Base-by-base conservation (phyloP, 176 grass and related monocot genomes). In the Metroxylon sagu region DNA sequence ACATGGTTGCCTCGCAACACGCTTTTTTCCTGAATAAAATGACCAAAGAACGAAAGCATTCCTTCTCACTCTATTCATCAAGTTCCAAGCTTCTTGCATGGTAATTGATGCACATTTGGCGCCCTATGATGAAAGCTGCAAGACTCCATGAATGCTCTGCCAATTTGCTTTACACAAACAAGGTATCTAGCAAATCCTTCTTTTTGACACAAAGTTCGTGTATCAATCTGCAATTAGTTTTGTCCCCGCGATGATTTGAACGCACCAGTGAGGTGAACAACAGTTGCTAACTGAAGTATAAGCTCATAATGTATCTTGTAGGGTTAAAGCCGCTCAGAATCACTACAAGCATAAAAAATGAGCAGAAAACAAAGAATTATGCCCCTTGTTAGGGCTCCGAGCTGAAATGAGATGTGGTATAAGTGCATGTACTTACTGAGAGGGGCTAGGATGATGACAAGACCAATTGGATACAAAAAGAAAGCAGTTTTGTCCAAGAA, bases 401-500 rank as follows among this genome's bases (percentile, higher is more conserved):
- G 25, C 19, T 1, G 3, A 21, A 18, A 48, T 18, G 4, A 21
- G 6, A 61, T 61, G 2, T 4, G 28, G 6, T 18, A 62, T 31
- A 31, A 31, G 5, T 31, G 29, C 6, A 31, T 31, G 5, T 31
- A 48, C 60, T 62, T 62, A 62, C 60, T 48, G 5, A 62, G 31
- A 10, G 60, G 60, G 60, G 31, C 48, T 21, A 62, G 30, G 17
- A 62, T 62, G 31, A 62, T 62, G 7, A 49, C 60, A 1, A 62
- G 60, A 4, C 60, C 60, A 25, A 62, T 48, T 4, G 60, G 60
- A 48, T 62, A 61, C 29, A 21, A 25, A 67, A 39, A 54, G 51
- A 54, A 35, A 18, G 50, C 14, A 6, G 25, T 19, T 14, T 54
- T 19, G n/a, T 88, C 83, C 76, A 87, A 71, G 77, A 97, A 88